A percentile compares a stretch with the other conserved stretches of the same genome.
phyloP scores from a whole-genome alignment of 305 asterid genomes.

The Salvia sclarea region DNA sequence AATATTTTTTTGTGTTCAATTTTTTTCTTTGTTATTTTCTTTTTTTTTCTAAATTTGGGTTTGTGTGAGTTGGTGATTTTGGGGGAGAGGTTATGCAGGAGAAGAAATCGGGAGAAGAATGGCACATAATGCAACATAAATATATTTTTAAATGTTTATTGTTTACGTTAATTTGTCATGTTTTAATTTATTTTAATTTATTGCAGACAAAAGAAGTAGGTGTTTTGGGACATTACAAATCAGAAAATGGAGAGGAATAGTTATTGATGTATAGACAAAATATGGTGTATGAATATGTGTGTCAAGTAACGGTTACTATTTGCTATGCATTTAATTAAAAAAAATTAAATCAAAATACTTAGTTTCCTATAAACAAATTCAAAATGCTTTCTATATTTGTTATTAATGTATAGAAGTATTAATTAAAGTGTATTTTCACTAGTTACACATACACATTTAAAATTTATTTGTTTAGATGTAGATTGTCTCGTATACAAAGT shows the following conservation, averaged over 20 bases:
- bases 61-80: constrained; percentile 21
- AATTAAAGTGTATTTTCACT: too few relatives aligned
- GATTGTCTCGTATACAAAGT: too few relatives aligned
- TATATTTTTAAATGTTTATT: background rate
- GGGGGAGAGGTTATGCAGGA: constrained; percentile 29
- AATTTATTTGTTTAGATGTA: too few relatives aligned
- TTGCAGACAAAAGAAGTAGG: background rate
- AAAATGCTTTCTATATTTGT: too few relatives aligned
- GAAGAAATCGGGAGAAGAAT: constrained; percentile 42
- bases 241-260: background rate
- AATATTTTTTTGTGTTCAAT: background rate
- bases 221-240: background rate
- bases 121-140: constrained; percentile 29
- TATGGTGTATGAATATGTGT: background rate
- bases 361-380: background rate
- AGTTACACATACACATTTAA: too few relatives aligned
- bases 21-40: background rate
- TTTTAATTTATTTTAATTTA: background rate
- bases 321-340: background rate
- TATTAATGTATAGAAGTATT: too few relatives aligned
- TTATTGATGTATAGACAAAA: background rate
- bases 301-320: background rate
- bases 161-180: background rate
- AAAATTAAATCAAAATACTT: background rate
- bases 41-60: constrained; percentile 3